These are phyloP conservation scores for Penicillium cinerascens DNA, from an alignment of 495 filamentous ascomycete genomes.

Conservation along the genomic window DNA sequence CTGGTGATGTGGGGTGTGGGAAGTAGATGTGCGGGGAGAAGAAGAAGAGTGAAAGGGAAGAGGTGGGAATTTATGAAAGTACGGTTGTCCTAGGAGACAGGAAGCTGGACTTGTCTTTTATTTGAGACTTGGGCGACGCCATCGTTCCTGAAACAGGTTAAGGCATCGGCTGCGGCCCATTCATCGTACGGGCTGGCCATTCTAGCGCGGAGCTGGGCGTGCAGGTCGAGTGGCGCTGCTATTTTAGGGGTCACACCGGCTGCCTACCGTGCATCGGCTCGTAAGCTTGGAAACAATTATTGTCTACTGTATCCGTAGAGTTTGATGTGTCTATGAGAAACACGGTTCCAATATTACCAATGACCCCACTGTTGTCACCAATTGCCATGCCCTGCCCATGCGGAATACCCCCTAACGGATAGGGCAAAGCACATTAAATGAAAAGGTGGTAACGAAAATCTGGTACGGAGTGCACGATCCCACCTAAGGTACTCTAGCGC, in stretches of 20 bases:
- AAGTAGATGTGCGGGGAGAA: slow-evolving; percentile 4
- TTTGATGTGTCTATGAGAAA: not conserved
- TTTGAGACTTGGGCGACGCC: slow-evolving; percentile 4
- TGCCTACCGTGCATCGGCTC: slow-evolving; percentile 15
- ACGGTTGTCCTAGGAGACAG: slow-evolving; percentile 15
- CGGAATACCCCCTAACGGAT: too few relatives aligned
- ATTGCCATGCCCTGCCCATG: too few relatives aligned
- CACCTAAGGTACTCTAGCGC: not conserved
- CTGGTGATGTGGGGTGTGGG: not conserved
- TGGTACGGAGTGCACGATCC: not conserved
- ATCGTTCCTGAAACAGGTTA: slow-evolving; percentile 4
- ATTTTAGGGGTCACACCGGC: slow-evolving; percentile 28
- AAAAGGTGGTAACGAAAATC: not conserved
- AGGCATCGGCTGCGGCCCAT: slow-evolving; percentile 3
- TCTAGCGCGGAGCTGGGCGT: slow-evolving; percentile 11
- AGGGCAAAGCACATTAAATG: not conserved
- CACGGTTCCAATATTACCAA: not conserved
- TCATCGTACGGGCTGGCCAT: slow-evolving; percentile 9
- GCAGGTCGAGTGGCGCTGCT: slow-evolving; percentile 22
- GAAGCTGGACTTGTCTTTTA: slow-evolving; percentile 1
- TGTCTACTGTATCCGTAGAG: not conserved
- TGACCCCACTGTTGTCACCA: not conserved
- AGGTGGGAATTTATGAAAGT: slow-evolving; percentile 3
- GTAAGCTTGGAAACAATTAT: slow-evolving; percentile 10
- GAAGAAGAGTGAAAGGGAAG: not conserved